A percentile compares a stretch with the other conserved stretches of the same genome.
These are phyloP conservation scores for Pythium phragmitis DNA, from an alignment of 352 stramenopile species.

Conservation along the genomic window DNA sequence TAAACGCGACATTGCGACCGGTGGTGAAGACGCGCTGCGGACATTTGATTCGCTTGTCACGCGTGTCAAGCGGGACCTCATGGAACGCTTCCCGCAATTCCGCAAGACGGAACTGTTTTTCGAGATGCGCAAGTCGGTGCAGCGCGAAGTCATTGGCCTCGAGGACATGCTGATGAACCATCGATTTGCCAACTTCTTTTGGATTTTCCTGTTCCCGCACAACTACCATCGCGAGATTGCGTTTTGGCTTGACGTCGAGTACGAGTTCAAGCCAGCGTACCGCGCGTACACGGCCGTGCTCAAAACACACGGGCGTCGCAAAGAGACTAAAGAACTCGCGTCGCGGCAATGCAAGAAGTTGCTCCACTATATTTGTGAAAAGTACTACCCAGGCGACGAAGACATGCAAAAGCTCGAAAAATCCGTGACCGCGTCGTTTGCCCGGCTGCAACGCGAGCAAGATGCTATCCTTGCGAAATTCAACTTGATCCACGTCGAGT, in stretches of 20 bases:
- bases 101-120: slow-evolving; percentile 76
- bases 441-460: slow-evolving; percentile 73
- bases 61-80: slow-evolving; percentile 77
- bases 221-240: slow-evolving; percentile 87
- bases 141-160: slow-evolving; percentile 77
- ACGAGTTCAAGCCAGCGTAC: slow-evolving; percentile 86
- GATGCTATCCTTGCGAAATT: slow-evolving; percentile 84
- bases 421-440: slow-evolving; percentile 64
- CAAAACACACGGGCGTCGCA: slow-evolving; percentile 42
- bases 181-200: slow-evolving; percentile 86
- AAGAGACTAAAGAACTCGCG: slow-evolving; percentile 60
- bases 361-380: slow-evolving; percentile 83
- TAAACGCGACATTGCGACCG: slow-evolving; percentile 73
- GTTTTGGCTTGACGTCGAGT: slow-evolving; percentile 85
- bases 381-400: slow-evolving; percentile 77
- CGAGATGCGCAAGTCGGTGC: slow-evolving; percentile 79
- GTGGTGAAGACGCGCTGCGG: slow-evolving; percentile 75
- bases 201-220: slow-evolving; percentile 87
- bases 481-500: slow-evolving; percentile 79
- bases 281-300: slow-evolving; percentile 64
- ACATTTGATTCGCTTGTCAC: slow-evolving; percentile 79
- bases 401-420: slow-evolving; percentile 73
- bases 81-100: slow-evolving; percentile 78
- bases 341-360: slow-evolving; percentile 65
- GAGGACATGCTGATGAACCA: slow-evolving; percentile 89